phyloP scores from a whole-genome alignment of 148 eudicot genomes.

The Camellia lanceoleosa region DNA sequence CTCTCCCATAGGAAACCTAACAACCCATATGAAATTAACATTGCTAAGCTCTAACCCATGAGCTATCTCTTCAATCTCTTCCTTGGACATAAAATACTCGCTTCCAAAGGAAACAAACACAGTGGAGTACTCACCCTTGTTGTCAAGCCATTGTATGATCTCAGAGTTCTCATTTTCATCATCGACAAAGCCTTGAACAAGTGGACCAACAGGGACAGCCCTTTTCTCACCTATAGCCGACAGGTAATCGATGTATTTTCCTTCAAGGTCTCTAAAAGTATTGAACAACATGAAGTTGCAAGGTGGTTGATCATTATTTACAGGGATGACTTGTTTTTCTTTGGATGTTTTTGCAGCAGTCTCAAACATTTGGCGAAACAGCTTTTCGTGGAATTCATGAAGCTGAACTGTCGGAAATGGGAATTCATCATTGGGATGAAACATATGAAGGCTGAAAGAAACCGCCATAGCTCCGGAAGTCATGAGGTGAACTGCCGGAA shows the following conservation, averaged over 20 bases:
- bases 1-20: too few relatives aligned
- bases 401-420: constrained; percentile 23
- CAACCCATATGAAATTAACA: too few relatives aligned
- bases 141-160: too few relatives aligned
- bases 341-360: not conserved
- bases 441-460: not conserved
- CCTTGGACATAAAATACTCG: too few relatives aligned
- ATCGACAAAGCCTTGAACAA: too few relatives aligned
- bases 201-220: not conserved
- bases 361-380: not conserved
- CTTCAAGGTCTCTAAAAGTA: too few relatives aligned
- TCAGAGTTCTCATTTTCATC: too few relatives aligned
- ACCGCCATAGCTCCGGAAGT: constrained; percentile 12
- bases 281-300: too few relatives aligned
- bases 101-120: too few relatives aligned
- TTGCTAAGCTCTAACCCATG: too few relatives aligned
- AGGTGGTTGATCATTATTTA: not conserved
- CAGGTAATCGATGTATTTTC: constrained; percentile 11
- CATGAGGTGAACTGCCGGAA: constrained; percentile 18
- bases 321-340: not conserved
- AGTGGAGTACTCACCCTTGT: too few relatives aligned
- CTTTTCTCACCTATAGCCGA: not conserved
- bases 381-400: not conserved
- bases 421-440: constrained; percentile 8
- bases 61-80: too few relatives aligned